Evolutionary conservation across 305 asterid genomes (phyloP).

Genomic region (Fraxinus dipetala): DNA sequence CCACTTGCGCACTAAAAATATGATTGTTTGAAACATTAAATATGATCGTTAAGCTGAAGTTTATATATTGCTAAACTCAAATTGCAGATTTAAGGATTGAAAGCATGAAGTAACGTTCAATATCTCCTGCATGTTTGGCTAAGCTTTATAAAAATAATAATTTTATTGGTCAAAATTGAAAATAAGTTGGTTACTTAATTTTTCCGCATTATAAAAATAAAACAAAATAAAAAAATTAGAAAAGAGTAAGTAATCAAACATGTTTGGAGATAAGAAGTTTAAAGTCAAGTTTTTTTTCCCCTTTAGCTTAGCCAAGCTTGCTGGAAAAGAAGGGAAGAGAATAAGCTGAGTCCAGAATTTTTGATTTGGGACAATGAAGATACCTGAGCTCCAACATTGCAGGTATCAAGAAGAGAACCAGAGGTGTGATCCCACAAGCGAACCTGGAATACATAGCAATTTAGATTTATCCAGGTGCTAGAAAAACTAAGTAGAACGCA

Average conservation of each 20-base stretch:
- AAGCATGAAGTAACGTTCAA: neutral
- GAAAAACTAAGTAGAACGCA: neutral
- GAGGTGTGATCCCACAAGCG: constrained; percentile 78
- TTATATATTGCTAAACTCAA: neutral
- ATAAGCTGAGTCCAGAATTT: constrained; percentile 7
- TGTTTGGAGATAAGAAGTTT: neutral
- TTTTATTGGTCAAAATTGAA: neutral
- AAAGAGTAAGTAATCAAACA: neutral
- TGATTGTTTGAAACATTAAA: neutral
- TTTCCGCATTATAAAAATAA: neutral
- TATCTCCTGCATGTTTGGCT: neutral
- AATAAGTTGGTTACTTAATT: neutral
- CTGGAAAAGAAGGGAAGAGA: neutral
- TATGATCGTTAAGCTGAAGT: neutral
- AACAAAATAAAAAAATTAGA: neutral
- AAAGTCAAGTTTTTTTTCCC: neutral
- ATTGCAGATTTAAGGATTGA: neutral
- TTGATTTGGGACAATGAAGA: constrained; percentile 5
- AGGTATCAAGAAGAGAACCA: constrained; percentile 83
- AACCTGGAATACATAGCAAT: constrained; percentile 47
- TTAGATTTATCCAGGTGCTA: constrained; percentile 19
- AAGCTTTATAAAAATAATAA: neutral
- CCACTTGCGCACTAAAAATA: neutral
- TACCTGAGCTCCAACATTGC: constrained; percentile 62
- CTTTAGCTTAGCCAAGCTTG: neutral